These are phyloP conservation scores for Yarrowia sp. DNA, from an alignment of 805 yeast species.

Conservation along the genomic window DNA sequence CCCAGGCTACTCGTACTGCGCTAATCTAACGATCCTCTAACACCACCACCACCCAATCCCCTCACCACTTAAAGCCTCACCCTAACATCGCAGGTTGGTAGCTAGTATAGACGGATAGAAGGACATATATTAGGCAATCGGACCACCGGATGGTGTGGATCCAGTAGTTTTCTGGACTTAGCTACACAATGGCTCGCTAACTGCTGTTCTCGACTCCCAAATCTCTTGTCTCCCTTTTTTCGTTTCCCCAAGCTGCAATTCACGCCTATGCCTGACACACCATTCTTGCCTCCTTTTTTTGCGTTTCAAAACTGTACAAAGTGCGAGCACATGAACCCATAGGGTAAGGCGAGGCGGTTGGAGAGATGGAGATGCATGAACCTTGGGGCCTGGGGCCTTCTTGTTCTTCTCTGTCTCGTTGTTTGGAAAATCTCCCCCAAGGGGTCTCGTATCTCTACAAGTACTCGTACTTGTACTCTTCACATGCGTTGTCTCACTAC, in stretches of 20 bases:
- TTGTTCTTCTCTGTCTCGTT: too few species aligned
- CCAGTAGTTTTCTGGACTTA: neutral
- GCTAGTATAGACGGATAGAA: too few species aligned
- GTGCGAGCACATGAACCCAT: conserved; percentile 9
- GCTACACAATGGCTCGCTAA: too few species aligned
- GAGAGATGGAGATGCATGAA: conserved; percentile 7
- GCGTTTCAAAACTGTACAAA: conserved; percentile 1
- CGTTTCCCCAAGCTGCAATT: neutral
- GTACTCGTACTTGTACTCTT: too few species aligned
- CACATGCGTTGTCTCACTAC: too few species aligned
- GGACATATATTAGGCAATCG: neutral
- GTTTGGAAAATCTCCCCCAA: neutral
- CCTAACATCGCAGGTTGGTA: neutral
- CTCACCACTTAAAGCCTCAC: conserved; percentile 18
- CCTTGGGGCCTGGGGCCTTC: neutral
- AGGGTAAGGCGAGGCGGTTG: conserved; percentile 28
- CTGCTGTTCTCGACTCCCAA: too few species aligned
- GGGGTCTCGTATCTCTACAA: too few species aligned
- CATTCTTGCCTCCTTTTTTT: neutral
- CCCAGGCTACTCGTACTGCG: too few species aligned
- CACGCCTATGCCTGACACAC: conserved; percentile 2
- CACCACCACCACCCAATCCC: neutral
- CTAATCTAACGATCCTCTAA: too few species aligned
- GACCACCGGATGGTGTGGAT: neutral
- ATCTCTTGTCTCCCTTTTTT: neutral